Evolutionary conservation across 2,329 filamentous ascomycete genomes (phyloP), one percentile per base, ranked within the genome.

Genomic region (Lecanicillium sp.): DNA sequence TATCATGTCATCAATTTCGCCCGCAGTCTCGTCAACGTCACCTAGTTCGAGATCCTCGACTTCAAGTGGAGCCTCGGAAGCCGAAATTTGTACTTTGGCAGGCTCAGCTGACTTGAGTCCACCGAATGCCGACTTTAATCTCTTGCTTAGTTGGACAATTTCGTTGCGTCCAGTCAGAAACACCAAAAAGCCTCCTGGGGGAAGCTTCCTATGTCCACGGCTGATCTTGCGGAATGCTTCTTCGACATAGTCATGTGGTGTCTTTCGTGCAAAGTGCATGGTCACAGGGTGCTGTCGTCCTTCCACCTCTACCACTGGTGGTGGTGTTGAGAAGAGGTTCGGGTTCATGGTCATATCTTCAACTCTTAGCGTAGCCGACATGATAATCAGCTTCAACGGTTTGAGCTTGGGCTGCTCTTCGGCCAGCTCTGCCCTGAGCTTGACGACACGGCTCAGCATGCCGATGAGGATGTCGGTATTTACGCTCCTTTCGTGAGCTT

Each of bases 401-500:
- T 80, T 82, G 19, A 84, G 65, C 1, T 76, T 74, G 0, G 81
- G 66, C 44, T 92, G 77, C 57, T 92, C 83, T 44, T 74, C 66
- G 7, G 77, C 77, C 64, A 96, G 74, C 29, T 87, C 77, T 38
- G 82, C 76, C 43, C 92, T 77, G 39, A 96, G 66, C 49, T 87
- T 87, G 34, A 96, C 86, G 25, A 97, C 88, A 53, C 90, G 79
- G 54, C 89, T 96, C 13, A 97, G 77, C 79, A 98, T 94, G 36
- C 92, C 92, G 48, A 98, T 89, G n/a, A 98, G 66, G 29, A 98
- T 94, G 58, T 98, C 94, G 0, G 94, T 98, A 55, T 98, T 97
- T 52, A 96, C 86, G 53, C 88, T 97, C 51, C 94, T 79, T 59
- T 98, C 92, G 65, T 98, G 92, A 2, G 92, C 92, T 62, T 98